These are phyloP conservation scores for Scopulariopsis brevicaulis DNA, from an alignment of 2,329 filamentous ascomycete genomes.

Conservation along the genomic window DNA sequence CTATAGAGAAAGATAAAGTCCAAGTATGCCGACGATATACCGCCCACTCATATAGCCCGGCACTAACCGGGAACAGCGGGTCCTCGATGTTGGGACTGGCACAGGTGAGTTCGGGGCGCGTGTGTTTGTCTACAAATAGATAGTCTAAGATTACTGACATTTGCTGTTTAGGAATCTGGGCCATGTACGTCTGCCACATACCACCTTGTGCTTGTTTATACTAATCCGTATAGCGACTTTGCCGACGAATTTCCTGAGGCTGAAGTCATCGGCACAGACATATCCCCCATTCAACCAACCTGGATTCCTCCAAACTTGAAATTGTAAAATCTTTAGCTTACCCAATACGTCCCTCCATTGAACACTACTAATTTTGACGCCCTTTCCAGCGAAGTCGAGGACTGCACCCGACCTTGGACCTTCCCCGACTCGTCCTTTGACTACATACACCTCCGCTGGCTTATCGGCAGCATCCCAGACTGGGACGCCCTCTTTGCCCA, in stretches of 20 bases:
- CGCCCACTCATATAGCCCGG: neutral
- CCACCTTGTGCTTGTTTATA: constrained; percentile 13
- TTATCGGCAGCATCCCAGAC: constrained; percentile 44
- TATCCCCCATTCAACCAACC: constrained; percentile 43
- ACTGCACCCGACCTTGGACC: constrained; percentile 29
- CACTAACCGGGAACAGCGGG: constrained; percentile 2
- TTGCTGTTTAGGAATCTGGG: constrained; percentile 29
- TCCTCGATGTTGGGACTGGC: constrained; percentile 41
- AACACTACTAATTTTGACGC: neutral
- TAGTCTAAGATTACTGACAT: constrained; percentile 10
- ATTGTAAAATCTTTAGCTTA: constrained; percentile 10
- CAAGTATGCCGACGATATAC: constrained; percentile 6
- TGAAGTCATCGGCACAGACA: constrained; percentile 37
- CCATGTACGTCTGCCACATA: neutral
- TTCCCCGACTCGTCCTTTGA: constrained; percentile 33
- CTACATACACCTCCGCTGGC: constrained; percentile 45
- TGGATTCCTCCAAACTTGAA: constrained; percentile 30
- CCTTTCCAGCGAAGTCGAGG: constrained; percentile 24
- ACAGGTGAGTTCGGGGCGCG: constrained; percentile 38
- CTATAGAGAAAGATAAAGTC: constrained; percentile 10
- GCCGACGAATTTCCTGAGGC: constrained; percentile 29
- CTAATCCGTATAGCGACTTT: constrained; percentile 28
- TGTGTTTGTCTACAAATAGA: constrained; percentile 25
- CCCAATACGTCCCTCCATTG: neutral
- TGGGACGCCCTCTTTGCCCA: constrained; percentile 43